Conservation (phyloP, 2,329 filamentous ascomycete genomes). For the Purpureocillium takamizusanense region DNA sequence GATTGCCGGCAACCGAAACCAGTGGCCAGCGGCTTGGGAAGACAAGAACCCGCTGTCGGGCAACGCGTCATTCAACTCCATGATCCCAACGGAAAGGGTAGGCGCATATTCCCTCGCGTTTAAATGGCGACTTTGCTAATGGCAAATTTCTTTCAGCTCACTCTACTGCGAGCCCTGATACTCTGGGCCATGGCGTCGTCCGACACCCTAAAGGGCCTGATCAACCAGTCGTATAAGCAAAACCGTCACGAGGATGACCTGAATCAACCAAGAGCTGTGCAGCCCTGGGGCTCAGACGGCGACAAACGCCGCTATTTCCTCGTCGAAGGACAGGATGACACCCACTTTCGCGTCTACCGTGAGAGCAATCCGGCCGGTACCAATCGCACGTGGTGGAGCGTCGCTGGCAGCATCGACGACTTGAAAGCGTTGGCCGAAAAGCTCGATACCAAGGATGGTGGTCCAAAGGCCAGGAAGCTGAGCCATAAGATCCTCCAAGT, state of each 20-base stretch:
- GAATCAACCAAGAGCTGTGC: constrained; percentile 83
- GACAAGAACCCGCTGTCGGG: constrained; percentile 76
- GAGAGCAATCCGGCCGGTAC: constrained; percentile 78
- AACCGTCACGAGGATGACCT: constrained; percentile 67
- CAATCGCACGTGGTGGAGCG: constrained; percentile 80
- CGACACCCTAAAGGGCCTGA: constrained; percentile 68
- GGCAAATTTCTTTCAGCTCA: constrained; percentile 47
- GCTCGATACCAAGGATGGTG: constrained; percentile 67
- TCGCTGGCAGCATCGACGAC: constrained; percentile 86
- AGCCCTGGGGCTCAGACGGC: constrained; percentile 83
- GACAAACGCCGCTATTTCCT: constrained; percentile 91
- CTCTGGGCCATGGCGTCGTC: constrained; percentile 87
- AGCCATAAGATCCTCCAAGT: constrained; percentile 70
- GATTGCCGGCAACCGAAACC: constrained; percentile 69
- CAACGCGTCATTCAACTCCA: constrained; percentile 69
- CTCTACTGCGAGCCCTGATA: constrained; percentile 71
- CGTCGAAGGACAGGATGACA: constrained; percentile 89
- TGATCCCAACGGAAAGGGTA: constrained; percentile 78
- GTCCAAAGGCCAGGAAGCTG: constrained; percentile 70
- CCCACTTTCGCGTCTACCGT: constrained; percentile 84
- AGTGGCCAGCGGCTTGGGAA: constrained; percentile 84
- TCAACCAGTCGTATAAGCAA: constrained; percentile 85
- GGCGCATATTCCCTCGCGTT: constrained; percentile 11
- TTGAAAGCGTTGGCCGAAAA: constrained; percentile 66
- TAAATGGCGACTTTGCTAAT: constrained; percentile 5